These are phyloP conservation scores for Cucurbita ficifolia DNA, from an alignment of 306 rosid species.

Conservation along the genomic window DNA sequence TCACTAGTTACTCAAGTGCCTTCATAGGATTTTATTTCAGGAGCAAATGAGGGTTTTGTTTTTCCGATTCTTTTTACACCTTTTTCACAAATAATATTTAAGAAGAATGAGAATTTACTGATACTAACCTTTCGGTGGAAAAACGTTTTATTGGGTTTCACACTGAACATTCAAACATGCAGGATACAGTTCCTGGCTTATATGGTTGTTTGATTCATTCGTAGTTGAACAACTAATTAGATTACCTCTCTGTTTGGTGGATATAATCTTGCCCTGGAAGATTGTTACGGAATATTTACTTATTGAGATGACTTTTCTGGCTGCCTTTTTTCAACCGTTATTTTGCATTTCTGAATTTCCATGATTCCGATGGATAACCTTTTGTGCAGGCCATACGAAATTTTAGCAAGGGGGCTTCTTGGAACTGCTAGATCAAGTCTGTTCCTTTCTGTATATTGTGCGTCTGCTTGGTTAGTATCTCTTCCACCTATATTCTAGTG, in stretches of 20 bases:
- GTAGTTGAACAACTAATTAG: background rate
- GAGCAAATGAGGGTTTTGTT: background rate
- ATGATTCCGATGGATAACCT: background rate
- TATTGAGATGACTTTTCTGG: background rate
- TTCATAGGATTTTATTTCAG: background rate
- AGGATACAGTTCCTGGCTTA: background rate
- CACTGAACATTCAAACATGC: background rate
- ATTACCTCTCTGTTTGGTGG: background rate
- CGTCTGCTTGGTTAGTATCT: conserved; percentile 77
- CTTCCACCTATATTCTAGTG: background rate
- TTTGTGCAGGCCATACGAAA: conserved; percentile 48
- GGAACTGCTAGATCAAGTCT: conserved; percentile 97
- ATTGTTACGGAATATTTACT: background rate
- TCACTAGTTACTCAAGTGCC: background rate
- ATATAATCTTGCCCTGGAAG: background rate
- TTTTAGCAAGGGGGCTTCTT: conserved; percentile 62
- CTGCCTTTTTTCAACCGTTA: background rate
- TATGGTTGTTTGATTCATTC: background rate
- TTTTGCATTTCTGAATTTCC: background rate
- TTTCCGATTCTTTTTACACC: background rate
- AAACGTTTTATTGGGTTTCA: background rate
- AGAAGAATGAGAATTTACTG: no score
- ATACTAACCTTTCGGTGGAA: background rate
- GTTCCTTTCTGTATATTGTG: conserved; percentile 73
- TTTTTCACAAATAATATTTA: background rate